Evolutionary conservation across 2,329 filamentous ascomycete genomes (phyloP).

Genomic region (Celoporthe dispersa): DNA sequence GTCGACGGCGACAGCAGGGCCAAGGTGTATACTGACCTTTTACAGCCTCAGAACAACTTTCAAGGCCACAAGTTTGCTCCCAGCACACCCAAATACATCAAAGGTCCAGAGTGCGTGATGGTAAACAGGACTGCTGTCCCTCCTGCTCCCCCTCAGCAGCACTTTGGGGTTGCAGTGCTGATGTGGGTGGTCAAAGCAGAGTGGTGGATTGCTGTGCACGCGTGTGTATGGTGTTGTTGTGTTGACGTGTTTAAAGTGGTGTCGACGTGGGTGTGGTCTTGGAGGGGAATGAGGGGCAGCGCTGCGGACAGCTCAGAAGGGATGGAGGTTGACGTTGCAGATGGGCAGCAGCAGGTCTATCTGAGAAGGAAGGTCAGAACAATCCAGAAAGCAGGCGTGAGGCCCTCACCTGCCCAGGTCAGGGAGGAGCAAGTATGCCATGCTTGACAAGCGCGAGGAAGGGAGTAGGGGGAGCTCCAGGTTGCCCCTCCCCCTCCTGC

Average conservation of each 20-base stretch:
- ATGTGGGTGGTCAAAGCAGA: neutral
- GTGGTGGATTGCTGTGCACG: neutral
- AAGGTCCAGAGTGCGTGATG: constrained; percentile 7
- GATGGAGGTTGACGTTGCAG: constrained; percentile 4
- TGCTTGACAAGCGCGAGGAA: neutral
- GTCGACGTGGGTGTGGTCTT: neutral
- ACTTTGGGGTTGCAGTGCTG: neutral
- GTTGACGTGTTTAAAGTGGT: neutral
- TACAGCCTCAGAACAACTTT: constrained; percentile 17
- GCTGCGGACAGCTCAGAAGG: constrained; percentile 9
- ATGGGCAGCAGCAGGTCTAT: neutral
- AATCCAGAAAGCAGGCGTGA: neutral
- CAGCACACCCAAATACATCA: constrained; percentile 12
- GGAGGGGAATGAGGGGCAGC: constrained; percentile 3
- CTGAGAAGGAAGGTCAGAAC: neutral
- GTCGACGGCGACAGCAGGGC: neutral
- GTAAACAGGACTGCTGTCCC: neutral
- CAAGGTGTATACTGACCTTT: constrained; percentile 18
- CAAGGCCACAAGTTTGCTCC: constrained; percentile 13
- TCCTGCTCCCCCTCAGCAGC: constrained; percentile 3
- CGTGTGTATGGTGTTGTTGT: neutral
- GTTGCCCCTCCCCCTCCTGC: constrained; percentile 15
- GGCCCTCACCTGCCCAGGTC: neutral
- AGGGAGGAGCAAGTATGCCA: neutral
- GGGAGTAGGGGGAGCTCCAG: constrained; percentile 7